These are phyloP conservation scores for Lycium barbarum DNA, from an alignment of 257 asterid genomes.

Conservation along the genomic window DNA sequence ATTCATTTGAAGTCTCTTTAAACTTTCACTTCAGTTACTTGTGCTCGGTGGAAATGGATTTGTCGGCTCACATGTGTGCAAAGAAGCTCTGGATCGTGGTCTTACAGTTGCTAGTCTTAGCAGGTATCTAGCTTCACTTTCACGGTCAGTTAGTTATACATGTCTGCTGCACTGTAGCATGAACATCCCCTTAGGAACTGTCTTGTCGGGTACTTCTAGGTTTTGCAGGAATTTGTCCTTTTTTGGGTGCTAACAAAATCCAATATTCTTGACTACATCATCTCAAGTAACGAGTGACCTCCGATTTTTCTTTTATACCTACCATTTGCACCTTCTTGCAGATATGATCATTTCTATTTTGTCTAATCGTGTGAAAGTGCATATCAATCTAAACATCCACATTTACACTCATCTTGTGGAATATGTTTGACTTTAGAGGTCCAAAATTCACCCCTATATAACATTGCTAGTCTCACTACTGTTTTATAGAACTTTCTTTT, in stretches of 20 bases:
- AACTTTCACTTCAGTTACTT: slow-evolving; percentile 66
- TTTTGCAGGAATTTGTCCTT: neutral
- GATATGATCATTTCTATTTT: too few species aligned
- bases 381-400: too few species aligned
- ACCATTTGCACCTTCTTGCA: too few species aligned
- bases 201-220: neutral
- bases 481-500: neutral
- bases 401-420: too few species aligned
- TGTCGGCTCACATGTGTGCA: slow-evolving; percentile 95
- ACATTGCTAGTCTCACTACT: too few species aligned
- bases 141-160: slow-evolving; percentile 9
- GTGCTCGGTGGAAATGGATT: slow-evolving; percentile 98
- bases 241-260: too few species aligned
- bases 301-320: too few species aligned
- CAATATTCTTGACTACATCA: too few species aligned
- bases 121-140: slow-evolving; percentile 57
- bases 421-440: too few species aligned
- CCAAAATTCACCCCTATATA: too few species aligned
- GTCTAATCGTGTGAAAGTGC: too few species aligned
- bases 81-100: slow-evolving; percentile 85
- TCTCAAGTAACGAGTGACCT: too few species aligned
- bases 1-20: slow-evolving; percentile 1
- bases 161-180: neutral
- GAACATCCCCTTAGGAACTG: neutral
- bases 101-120: slow-evolving; percentile 85